phyloP scores from a whole-genome alignment of 805 yeast species.

The Wickerhamomyces sydowiorum region DNA sequence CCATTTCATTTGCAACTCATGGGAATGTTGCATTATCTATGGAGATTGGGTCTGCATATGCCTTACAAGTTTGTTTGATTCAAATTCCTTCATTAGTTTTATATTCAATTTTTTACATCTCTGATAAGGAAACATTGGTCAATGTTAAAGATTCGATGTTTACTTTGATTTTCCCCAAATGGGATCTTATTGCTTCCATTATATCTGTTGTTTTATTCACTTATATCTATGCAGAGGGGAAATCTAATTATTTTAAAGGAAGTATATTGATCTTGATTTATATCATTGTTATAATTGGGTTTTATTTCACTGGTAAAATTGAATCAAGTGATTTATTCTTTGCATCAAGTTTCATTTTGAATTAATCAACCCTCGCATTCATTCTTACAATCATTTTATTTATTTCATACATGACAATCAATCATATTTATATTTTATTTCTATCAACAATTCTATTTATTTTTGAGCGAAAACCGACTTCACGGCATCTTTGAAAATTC shows the following conservation, averaged over 20 bases:
- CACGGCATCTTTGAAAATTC: conserved; percentile 56
- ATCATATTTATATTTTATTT: not conserved
- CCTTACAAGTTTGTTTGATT: conserved; percentile 86
- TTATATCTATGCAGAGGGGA: conserved; percentile 94
- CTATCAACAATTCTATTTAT: not conserved
- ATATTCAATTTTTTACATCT: conserved; percentile 53
- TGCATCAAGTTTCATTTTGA: not conserved
- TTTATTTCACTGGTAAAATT: conserved; percentile 49
- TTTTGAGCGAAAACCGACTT: conserved; percentile 18
- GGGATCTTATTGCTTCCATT: conserved; percentile 88
- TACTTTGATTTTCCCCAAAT: conserved; percentile 84
- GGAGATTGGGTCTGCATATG: conserved; percentile 98
- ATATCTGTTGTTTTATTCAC: conserved; percentile 86
- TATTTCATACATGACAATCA: not conserved
- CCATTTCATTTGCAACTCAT: conserved; percentile 91
- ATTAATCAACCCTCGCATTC: not conserved
- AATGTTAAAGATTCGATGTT: conserved; percentile 45
- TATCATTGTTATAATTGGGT: conserved; percentile 70
- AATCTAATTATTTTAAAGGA: conserved; percentile 94
- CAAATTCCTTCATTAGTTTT: conserved; percentile 90
- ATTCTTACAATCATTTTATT: not conserved
- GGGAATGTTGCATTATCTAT: conserved; percentile 95
- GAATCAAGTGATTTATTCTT: conserved; percentile 3
- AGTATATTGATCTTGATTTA: conserved; percentile 78
- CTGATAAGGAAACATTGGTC: conserved; percentile 25